phyloP scores from a whole-genome alignment of 768 basidiomycete genomes.

The Boletales sp. region DNA sequence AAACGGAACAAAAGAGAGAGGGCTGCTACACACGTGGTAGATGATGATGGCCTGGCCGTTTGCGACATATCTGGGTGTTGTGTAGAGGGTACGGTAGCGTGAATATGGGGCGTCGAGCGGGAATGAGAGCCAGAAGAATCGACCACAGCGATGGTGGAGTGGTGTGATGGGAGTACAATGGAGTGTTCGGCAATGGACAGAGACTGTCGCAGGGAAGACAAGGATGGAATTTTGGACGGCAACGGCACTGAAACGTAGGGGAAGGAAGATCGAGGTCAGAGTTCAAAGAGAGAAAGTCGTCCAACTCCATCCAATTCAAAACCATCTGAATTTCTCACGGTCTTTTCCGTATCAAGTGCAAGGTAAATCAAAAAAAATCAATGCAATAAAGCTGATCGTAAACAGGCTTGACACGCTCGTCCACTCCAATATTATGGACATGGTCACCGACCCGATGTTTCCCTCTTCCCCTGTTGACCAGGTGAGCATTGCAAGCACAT shows the following conservation, averaged over 20 bases:
- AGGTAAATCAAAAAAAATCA: no score
- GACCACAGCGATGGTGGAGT: slow-evolving; percentile 22
- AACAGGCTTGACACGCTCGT: no score
- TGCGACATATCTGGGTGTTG: slow-evolving; percentile 27
- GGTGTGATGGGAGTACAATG: slow-evolving; percentile 15
- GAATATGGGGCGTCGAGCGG: slow-evolving; percentile 12
- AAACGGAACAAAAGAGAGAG: not conserved
- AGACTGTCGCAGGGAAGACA: slow-evolving; percentile 11
- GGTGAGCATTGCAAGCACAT: no score
- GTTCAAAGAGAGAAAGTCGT: slow-evolving; percentile 22
- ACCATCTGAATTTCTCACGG: slow-evolving; percentile 23
- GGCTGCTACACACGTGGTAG: slow-evolving; percentile 22
- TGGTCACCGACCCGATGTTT: no score
- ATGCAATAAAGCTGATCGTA: no score
- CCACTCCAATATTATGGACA: no score
- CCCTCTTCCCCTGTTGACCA: no score
- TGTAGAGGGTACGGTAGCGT: slow-evolving; percentile 7
- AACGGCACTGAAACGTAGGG: slow-evolving; percentile 8
- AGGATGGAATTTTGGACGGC: not conserved
- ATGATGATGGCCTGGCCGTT: slow-evolving; percentile 31
- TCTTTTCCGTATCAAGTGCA: slow-evolving; percentile 1
- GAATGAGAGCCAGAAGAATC: slow-evolving; percentile 12
- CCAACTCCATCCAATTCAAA: slow-evolving; percentile 27
- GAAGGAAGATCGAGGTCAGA: slow-evolving; percentile 29
- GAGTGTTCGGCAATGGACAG: slow-evolving; percentile 10